These are phyloP conservation scores for Apiospora marii DNA, from an alignment of 2,329 filamentous ascomycete genomes.

Conservation along the genomic window DNA sequence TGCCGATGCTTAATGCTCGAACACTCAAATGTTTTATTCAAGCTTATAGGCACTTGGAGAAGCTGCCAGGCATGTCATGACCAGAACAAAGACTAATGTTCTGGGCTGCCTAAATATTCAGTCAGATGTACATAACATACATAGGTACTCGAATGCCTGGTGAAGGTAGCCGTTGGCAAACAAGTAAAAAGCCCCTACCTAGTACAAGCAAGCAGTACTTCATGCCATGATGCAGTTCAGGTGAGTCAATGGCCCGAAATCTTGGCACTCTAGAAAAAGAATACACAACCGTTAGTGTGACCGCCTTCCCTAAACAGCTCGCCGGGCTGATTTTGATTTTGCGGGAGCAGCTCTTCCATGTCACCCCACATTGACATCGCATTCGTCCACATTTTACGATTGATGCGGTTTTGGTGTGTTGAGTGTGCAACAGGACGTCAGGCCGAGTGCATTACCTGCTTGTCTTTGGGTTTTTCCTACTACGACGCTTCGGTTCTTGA, in stretches of 20 bases:
- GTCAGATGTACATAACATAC: too few species aligned
- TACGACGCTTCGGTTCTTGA: not conserved
- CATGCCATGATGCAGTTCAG: constrained; percentile 2
- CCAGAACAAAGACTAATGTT: too few species aligned
- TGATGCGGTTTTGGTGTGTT: constrained; percentile 21
- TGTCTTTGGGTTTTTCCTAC: not conserved
- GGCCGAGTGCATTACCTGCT: not conserved
- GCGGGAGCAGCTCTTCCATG: constrained; percentile 5
- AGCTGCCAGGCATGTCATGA: too few species aligned
- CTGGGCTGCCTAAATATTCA: too few species aligned
- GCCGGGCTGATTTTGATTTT: constrained; percentile 21
- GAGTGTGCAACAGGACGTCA: constrained; percentile 15
- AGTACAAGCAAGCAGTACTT: too few species aligned
- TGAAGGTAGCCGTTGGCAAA: too few species aligned
- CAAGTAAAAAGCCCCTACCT: too few species aligned
- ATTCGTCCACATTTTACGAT: constrained; percentile 22
- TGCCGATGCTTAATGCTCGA: not conserved
- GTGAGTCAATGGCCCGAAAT: constrained; percentile 11
- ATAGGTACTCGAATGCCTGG: too few species aligned
- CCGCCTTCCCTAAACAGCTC: constrained; percentile 23
- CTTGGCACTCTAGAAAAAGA: constrained; percentile 10
- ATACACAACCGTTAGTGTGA: constrained; percentile 10
- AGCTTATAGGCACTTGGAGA: not conserved
- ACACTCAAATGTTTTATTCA: too few species aligned
- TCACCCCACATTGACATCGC: constrained; percentile 23